phyloP scores from a whole-genome alignment of 2,329 filamentous ascomycete genomes.

The Ceratocystis diversiconidia region DNA sequence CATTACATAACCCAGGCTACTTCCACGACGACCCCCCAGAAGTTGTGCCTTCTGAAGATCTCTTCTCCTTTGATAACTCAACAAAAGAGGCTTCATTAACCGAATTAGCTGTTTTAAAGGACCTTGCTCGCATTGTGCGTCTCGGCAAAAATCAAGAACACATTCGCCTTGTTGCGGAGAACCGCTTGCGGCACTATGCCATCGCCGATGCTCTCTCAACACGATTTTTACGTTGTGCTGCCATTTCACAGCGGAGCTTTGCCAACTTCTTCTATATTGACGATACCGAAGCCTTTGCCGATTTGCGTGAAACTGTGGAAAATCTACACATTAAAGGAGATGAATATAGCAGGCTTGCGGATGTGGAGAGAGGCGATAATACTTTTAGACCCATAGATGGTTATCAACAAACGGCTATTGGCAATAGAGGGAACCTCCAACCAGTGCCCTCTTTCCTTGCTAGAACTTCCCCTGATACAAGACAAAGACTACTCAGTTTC shows the following conservation, averaged over 20 bases:
- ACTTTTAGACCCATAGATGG: conserved; percentile 29
- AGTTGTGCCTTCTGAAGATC: conserved; percentile 6
- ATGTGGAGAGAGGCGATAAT: conserved; percentile 60
- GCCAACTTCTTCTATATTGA: conserved; percentile 66
- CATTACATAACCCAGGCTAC: neutral
- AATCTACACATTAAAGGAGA: conserved; percentile 68
- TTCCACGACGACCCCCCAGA: conserved; percentile 14
- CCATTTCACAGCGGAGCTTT: conserved; percentile 59
- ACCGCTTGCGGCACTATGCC: conserved; percentile 59
- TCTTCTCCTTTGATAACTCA: neutral
- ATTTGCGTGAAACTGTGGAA: conserved; percentile 62
- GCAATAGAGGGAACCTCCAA: too few relatives aligned
- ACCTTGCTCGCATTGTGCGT: conserved; percentile 64
- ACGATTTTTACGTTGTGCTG: conserved; percentile 59
- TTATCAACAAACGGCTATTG: conserved; percentile 25
- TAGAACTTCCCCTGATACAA: conserved; percentile 60
- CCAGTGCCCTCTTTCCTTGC: conserved; percentile 44
- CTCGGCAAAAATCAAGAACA: conserved; percentile 70
- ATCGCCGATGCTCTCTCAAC: conserved; percentile 62
- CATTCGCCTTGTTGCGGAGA: conserved; percentile 57
- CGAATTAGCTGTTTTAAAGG: conserved; percentile 50
- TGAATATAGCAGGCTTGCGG: conserved; percentile 53
- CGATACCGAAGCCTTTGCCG: conserved; percentile 63
- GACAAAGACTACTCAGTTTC: conserved; percentile 65
- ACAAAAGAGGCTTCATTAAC: conserved; percentile 34